These are phyloP conservation scores for Fusarium duplospermum DNA, from an alignment of 2,329 filamentous ascomycete species.

Conservation along the genomic window DNA sequence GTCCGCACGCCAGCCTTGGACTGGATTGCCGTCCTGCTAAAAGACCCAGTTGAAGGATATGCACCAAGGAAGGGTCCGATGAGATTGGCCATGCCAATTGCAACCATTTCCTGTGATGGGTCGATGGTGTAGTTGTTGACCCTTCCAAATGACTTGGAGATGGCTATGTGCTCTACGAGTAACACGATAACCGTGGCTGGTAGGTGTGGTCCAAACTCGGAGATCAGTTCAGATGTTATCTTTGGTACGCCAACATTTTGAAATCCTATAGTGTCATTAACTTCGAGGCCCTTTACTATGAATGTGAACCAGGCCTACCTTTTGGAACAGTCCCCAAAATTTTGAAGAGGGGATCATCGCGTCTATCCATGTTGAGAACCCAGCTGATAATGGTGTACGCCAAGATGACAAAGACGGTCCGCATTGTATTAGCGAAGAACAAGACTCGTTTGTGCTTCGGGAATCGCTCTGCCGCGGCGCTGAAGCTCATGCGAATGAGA, in stretches of 20 bases:
- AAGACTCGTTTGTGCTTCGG: constrained; percentile 78
- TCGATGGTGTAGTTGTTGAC: constrained; percentile 97
- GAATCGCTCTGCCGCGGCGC: constrained; percentile 73
- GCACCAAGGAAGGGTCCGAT: constrained; percentile 91
- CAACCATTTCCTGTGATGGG: constrained; percentile 94
- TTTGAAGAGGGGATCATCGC: constrained; percentile 73
- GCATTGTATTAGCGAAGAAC: constrained; percentile 92
- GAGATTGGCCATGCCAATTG: constrained; percentile 90
- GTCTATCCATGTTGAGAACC: constrained; percentile 79
- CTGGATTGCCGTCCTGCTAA: constrained; percentile 96
- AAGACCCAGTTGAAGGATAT: constrained; percentile 94
- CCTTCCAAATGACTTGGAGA: constrained; percentile 95
- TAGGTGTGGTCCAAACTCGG: constrained; percentile 75
- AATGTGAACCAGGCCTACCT: constrained; percentile 52
- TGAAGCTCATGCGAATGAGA: constrained; percentile 75
- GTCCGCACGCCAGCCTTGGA: constrained; percentile 96
- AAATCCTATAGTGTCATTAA: constrained; percentile 67
- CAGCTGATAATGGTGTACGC: constrained; percentile 93
- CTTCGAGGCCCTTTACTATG: background rate
- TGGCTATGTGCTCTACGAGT: constrained; percentile 95
- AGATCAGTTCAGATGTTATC: constrained; percentile 74
- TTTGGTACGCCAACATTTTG: constrained; percentile 79
- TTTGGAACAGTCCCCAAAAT: constrained; percentile 83
- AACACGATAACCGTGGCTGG: constrained; percentile 93
- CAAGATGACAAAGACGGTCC: constrained; percentile 91